phyloP scores from a whole-genome alignment of 73 alveolate genomes.

The Paraurostyla sp. region DNA sequence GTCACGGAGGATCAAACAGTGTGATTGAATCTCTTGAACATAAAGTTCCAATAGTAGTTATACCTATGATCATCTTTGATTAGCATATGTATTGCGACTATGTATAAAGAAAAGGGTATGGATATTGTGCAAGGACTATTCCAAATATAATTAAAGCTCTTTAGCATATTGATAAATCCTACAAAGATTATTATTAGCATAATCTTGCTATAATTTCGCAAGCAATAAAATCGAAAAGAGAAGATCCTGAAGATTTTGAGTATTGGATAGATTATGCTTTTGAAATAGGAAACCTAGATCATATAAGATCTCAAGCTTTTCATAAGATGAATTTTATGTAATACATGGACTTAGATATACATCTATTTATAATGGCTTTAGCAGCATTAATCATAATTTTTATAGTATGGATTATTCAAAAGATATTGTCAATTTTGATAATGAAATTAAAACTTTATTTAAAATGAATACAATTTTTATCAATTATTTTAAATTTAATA shows the following conservation, averaged over 20 bases:
- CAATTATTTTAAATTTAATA: not conserved
- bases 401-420: not conserved
- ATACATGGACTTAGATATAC: not conserved
- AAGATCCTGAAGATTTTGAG: not conserved
- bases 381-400: not conserved
- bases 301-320: not conserved
- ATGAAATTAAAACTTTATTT: not conserved
- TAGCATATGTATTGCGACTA: constrained; percentile 1
- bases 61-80: not conserved
- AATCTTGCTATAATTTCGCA: not conserved
- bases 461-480: not conserved
- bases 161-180: not conserved
- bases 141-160: not conserved
- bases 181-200: not conserved
- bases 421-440: not conserved
- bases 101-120: not conserved
- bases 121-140: not conserved
- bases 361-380: not conserved
- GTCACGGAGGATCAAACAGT: constrained; percentile 27
- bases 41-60: not conserved
- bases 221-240: not conserved
- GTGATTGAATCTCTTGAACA: not conserved
- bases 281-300: not conserved
- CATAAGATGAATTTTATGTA: not conserved
- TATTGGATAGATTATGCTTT: constrained; percentile 5